Evolutionary conservation across 2,329 filamentous ascomycete genomes (phyloP).

Genomic region (Alternaria infectoria): DNA sequence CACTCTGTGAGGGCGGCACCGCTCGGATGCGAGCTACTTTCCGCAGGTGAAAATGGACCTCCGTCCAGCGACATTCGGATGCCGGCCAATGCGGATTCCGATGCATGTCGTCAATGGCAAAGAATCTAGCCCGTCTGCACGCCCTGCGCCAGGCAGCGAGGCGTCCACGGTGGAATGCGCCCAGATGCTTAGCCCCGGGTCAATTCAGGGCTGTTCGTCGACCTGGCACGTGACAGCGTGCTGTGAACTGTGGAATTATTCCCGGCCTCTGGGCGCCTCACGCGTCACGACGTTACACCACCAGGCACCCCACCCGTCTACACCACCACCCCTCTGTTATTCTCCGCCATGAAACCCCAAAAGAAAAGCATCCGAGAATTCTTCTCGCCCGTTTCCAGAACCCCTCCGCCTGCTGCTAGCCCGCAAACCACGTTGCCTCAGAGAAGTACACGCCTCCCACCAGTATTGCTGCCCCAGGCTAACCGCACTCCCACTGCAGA

Average conservation of each 20-base stretch:
- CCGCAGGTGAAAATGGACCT: not conserved
- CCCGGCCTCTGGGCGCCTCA: not conserved
- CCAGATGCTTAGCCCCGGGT: not conserved
- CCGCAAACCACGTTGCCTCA: conserved; percentile 28
- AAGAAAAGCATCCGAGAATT: conserved; percentile 53
- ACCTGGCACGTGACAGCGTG: conserved; percentile 24
- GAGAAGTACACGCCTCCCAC: conserved; percentile 18
- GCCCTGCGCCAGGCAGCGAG: not conserved
- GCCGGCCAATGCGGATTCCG: conserved; percentile 24
- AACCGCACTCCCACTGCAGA: conserved; percentile 1
- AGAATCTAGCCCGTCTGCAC: conserved; percentile 1
- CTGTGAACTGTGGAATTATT: not conserved
- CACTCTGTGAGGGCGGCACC: not conserved
- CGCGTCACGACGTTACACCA: conserved; percentile 3
- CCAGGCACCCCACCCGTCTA: not conserved
- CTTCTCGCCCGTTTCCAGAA: conserved; percentile 52
- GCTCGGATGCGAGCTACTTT: not conserved
- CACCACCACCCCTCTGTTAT: not conserved
- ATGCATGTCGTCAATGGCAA: conserved; percentile 20
- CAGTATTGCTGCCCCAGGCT: not conserved
- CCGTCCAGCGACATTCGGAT: conserved; percentile 12
- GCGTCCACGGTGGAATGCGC: conserved; percentile 1
- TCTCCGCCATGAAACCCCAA: conserved; percentile 20
- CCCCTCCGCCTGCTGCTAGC: conserved; percentile 13
- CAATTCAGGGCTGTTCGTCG: not conserved